Evolutionary conservation across 805 yeast species (phyloP).

Genomic region (Gaillardinia entomophila): DNA sequence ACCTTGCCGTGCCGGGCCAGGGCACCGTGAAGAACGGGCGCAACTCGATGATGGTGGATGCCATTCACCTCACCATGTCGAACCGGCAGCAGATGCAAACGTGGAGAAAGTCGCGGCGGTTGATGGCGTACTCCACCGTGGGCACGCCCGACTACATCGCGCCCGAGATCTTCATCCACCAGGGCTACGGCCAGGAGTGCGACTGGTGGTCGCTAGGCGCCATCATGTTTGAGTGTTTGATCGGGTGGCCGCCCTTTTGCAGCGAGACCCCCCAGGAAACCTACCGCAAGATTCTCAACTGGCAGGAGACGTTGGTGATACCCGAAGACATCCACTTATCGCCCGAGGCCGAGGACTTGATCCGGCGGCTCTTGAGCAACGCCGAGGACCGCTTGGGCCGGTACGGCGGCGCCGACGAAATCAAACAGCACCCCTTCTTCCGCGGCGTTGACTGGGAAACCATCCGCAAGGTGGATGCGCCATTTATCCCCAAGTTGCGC

Average conservation of each 20-base stretch:
- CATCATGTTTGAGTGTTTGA: slow-evolving; percentile 91
- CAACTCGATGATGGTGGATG: slow-evolving; percentile 85
- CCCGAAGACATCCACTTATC: slow-evolving; percentile 91
- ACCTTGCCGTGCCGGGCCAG: slow-evolving; percentile 11
- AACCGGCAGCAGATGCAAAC: slow-evolving; percentile 94
- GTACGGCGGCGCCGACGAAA: slow-evolving; percentile 87
- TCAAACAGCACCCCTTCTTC: slow-evolving; percentile 87
- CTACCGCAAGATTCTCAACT: slow-evolving; percentile 81
- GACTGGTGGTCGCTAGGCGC: slow-evolving; percentile 99
- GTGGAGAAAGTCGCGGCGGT: slow-evolving; percentile 85
- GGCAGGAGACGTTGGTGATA: slow-evolving; percentile 82
- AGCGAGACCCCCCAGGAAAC: slow-evolving; percentile 94
- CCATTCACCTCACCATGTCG: slow-evolving; percentile 92
- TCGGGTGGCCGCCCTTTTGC: slow-evolving; percentile 98
- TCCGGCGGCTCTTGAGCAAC: slow-evolving; percentile 67
- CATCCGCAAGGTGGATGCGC: slow-evolving; percentile 83
- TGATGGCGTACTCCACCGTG: slow-evolving; percentile 94
- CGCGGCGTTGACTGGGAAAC: slow-evolving; percentile 95
- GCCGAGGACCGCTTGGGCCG: slow-evolving; percentile 81
- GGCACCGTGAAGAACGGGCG: slow-evolving; percentile 38
- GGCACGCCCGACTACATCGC: slow-evolving; percentile 97
- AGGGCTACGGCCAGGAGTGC: slow-evolving; percentile 95
- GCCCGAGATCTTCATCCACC: slow-evolving; percentile 87
- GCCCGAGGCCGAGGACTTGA: slow-evolving; percentile 84
- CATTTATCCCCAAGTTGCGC: slow-evolving; percentile 86